phyloP scores from a whole-genome alignment of 495 filamentous ascomycete species.

The Cercophora samala region DNA sequence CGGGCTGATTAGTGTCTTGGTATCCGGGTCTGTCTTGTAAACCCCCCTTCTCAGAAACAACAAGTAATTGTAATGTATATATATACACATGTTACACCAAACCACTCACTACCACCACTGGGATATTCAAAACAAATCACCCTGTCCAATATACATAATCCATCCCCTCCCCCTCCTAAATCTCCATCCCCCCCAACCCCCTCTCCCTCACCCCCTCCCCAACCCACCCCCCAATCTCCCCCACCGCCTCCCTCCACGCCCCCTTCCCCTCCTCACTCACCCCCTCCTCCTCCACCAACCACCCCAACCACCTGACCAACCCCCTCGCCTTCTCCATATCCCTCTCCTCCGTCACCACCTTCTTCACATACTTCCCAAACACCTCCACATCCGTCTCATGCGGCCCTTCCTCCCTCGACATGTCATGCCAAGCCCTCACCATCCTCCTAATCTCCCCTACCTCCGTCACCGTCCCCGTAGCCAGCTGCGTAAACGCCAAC shows the following conservation, averaged over 20 bases:
- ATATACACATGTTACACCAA: too few relatives aligned
- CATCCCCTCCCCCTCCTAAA: conserved; percentile 24
- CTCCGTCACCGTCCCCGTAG: conserved; percentile 27
- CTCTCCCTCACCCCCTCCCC: conserved; percentile 58
- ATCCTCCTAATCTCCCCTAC: conserved; percentile 38
- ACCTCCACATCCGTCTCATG: conserved; percentile 73
- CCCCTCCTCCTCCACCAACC: conserved; percentile 58
- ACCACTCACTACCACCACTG: too few relatives aligned
- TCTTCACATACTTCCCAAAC: conserved; percentile 62
- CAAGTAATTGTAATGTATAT: too few relatives aligned
- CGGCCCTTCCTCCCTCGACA: conserved; percentile 65
- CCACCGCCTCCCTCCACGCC: conserved; percentile 50
- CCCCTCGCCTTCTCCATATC: conserved; percentile 55
- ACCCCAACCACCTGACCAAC: conserved; percentile 63
- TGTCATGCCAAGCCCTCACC: conserved; percentile 63
- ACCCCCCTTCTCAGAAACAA: too few relatives aligned
- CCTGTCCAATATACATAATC: too few relatives aligned
- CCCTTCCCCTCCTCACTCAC: conserved; percentile 27
- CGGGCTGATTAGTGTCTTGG: too few relatives aligned
- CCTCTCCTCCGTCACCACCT: conserved; percentile 67
- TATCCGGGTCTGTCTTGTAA: too few relatives aligned
- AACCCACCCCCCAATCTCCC: conserved; percentile 54
- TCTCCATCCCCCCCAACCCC: conserved; percentile 61
- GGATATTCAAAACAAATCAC: too few relatives aligned
- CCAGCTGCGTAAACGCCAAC: conserved; percentile 29